These are phyloP conservation scores for Phaffomyces thermotolerans DNA, from an alignment of 805 yeast species.

Conservation along the genomic window DNA sequence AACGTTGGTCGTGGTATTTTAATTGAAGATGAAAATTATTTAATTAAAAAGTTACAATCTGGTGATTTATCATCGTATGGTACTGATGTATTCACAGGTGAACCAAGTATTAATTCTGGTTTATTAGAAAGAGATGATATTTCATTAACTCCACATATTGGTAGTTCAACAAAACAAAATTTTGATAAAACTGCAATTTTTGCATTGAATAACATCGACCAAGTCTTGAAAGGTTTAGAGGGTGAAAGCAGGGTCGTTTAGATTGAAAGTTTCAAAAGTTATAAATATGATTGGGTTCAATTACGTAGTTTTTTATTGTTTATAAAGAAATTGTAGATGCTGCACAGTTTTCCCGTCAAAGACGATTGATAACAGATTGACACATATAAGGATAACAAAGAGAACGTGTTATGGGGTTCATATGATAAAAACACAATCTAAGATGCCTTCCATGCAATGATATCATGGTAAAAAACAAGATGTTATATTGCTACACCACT, in stretches of 20 bases:
- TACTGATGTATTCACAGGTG: conserved; percentile 51
- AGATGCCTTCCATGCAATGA: too few relatives aligned
- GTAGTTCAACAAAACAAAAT: conserved; percentile 46
- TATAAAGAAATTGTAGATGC: too few relatives aligned
- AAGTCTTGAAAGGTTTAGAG: conserved; percentile 25
- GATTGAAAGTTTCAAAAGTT: not conserved
- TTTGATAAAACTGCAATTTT: conserved; percentile 36
- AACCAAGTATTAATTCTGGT: conserved; percentile 35
- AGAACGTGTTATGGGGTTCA: too few relatives aligned
- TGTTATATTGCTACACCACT: too few relatives aligned
- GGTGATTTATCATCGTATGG: conserved; percentile 51
- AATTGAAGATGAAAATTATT: conserved; percentile 40
- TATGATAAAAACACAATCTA: too few relatives aligned
- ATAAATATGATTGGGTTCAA: too few relatives aligned
- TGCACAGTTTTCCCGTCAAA: too few relatives aligned
- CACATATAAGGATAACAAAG: too few relatives aligned
- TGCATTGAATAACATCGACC: conserved; percentile 38
- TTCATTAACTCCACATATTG: conserved; percentile 54
- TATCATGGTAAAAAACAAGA: too few relatives aligned
- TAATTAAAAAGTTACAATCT: conserved; percentile 29
- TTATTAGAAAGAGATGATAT: conserved; percentile 33
- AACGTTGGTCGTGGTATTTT: conserved; percentile 57
- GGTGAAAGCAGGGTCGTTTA: conserved; percentile 16
- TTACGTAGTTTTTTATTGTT: too few relatives aligned
- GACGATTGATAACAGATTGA: too few relatives aligned